Base-by-base conservation (phyloP, 1,284 basidiomycete species). In the Leccinum subrobustum region DNA sequence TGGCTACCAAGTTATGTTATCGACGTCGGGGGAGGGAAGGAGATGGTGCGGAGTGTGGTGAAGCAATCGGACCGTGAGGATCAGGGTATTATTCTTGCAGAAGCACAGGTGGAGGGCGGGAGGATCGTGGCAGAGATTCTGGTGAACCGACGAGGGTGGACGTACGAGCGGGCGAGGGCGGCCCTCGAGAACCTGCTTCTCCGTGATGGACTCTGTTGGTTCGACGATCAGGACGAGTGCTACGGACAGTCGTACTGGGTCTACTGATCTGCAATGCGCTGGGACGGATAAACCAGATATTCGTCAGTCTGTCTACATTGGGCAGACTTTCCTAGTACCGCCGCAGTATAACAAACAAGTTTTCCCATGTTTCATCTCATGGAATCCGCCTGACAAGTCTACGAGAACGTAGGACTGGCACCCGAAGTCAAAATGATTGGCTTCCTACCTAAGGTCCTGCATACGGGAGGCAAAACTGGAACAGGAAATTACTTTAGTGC, bases 201-300 rank as follows among this genome's bases (percentile, higher is more conserved):
- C 67, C 81, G 90, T 35, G 95, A 98, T 67, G 96, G 95, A 0
- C 79, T 97, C 48, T 95, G 94, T 58, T 99, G 96, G 96, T 73
- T 98, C 35, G 96, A 99, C 71, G 88, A 92, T 47, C 93, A 95
- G 74, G 91, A 90, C 62, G 84, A 86, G 64, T 70, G 72, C 25
- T 77, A 76, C 39, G 85, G 87, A 14, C 79, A 80, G 57, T 83
- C 86, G 31, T 95, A 92, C 70, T 95, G 92, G 91, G 80, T 94
- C 23, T n/a, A n/a, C n/a, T n/a, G n/a, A 2, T 91, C 89, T n/a
- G 88, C 86, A 3, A 89, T 93, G 84, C 80, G 81, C 60, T 94
- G 91, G 92, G 88, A 91, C 56, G 79, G 83, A 59, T 88, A 71
- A 44, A 44, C 42, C 18, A 44, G 42, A 44, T 44, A 44, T 6